Percentiles rank a stretch among this genome's conserved stretches.
Conservation (phyloP, 2,329 filamentous ascomycete species). For the Colletotrichum godetiae region DNA sequence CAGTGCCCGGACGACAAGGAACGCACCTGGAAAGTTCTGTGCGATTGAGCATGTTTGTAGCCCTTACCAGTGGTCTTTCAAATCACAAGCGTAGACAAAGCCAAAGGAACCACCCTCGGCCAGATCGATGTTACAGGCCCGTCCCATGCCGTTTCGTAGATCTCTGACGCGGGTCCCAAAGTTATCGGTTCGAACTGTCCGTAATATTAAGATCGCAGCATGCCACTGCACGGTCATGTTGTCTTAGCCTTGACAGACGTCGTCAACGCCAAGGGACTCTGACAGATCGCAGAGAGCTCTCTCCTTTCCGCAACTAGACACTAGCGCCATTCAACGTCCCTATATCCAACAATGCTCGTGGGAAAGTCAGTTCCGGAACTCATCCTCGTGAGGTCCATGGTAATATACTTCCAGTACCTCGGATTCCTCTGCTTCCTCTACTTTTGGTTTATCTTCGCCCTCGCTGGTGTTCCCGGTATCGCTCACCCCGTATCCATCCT, state of each 20-base stretch:
- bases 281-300: not conserved
- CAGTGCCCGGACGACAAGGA: not conserved
- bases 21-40: not conserved
- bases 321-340: not conserved
- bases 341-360: slow-evolving; percentile 21
- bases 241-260: not conserved
- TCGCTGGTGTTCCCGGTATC: slow-evolving; percentile 39
- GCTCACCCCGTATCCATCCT: slow-evolving; percentile 39
- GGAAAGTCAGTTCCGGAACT: slow-evolving; percentile 29
- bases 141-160: slow-evolving; percentile 30
- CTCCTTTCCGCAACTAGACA: not conserved
- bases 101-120: slow-evolving; percentile 5
- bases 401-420: slow-evolving; percentile 32
- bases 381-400: slow-evolving; percentile 27
- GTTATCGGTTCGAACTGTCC: not conserved
- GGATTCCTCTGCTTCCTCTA: slow-evolving; percentile 37
- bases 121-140: not conserved
- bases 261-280: not conserved
- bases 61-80: not conserved
- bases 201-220: slow-evolving; percentile 7
- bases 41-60: not conserved
- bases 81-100: slow-evolving; percentile 12
- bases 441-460: slow-evolving; percentile 36
- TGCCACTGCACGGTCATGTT: not conserved
- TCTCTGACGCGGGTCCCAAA: slow-evolving; percentile 11